Base-by-base conservation (phyloP, 441 rosid genomes). In the Bocquillonia castaneifolia region DNA sequence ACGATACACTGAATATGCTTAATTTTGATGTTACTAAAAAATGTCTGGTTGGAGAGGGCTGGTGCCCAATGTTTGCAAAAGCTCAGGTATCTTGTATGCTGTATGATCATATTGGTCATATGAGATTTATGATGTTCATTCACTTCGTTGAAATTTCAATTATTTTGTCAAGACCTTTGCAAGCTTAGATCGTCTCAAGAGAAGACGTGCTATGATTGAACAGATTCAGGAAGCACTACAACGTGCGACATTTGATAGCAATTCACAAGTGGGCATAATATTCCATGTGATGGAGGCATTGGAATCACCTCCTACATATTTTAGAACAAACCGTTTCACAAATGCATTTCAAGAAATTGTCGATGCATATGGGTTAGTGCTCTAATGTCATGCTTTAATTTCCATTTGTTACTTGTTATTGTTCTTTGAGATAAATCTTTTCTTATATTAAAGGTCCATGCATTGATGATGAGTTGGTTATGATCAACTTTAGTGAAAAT, bases 21-120 rank as follows among this genome's bases (percentile, higher is more conserved):
- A 93, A 91, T 82, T 91, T 93, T 66, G 99, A 93, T 75, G 96
- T 93, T 65, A 91, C 99, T 28, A 93, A 93, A 77, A 93, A 93
- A 79, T 93, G 96, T 77, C 96, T 93, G 66, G 93, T 93, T 67
- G 97, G 99, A 57, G 99, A 93, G 83, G 96, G 99, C 45, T 93
- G 99, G 95, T 91, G 99, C 67, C 97, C 98, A 59, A 71, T 86
- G 72, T 95, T 89, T 81, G 98, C 99, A 44, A 92, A 84, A 85
- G 64, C 85, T 68, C 87, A 92, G 96, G 99, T 92, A 84, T 72
- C 54, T 68, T 66, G 48, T 65, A 34, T 55, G 51, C 48, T 64
- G 40, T 55, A 14, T 69, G n/a, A 36, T 63, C 29, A 17, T 58
- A 22, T 34, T 14, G 22, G 48, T 47, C 42, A 53, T 62, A 14